Conservation (phyloP, 306 rosid species). For the Mimosa bimucronata region DNA sequence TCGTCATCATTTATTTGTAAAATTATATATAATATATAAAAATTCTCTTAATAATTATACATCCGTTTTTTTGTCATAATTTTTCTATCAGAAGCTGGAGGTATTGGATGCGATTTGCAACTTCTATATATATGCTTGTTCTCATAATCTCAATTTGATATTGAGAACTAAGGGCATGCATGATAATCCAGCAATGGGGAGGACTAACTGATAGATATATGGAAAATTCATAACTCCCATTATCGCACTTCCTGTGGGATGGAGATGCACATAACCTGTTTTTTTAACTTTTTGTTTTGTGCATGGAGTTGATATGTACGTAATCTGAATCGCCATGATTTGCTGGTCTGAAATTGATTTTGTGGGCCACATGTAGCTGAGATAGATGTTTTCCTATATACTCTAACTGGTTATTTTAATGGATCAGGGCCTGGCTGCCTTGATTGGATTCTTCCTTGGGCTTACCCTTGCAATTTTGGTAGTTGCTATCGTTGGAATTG, state of each 20-base stretch:
- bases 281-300: slow-evolving; percentile 2
- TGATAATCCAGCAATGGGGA: slow-evolving; percentile 11
- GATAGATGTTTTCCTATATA: slow-evolving; percentile 10
- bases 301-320: slow-evolving; percentile 14
- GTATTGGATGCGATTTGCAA: slow-evolving; percentile 18
- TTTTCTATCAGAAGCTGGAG: neutral
- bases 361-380: neutral
- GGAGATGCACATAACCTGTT: slow-evolving; percentile 28
- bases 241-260: slow-evolving; percentile 12
- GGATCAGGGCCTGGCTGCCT: slow-evolving; percentile 69
- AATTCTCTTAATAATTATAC: no score
- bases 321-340: slow-evolving; percentile 24
- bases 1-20: no score
- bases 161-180: slow-evolving; percentile 3
- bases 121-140: slow-evolving; percentile 29
- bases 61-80: no score
- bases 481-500: slow-evolving; percentile 69
- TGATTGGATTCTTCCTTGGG: slow-evolving; percentile 73
- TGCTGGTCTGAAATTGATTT: slow-evolving; percentile 32
- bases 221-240: slow-evolving; percentile 2
- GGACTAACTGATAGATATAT: no score
- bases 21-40: no score
- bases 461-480: slow-evolving; percentile 71
- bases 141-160: no score
- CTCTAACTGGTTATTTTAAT: slow-evolving; percentile 35